Evolutionary conservation across 225 moss, liverwort and hornwort genomes (phyloP), one percentile per base, ranked within the genome.

Genomic region (Physcomitrellopsis africana): DNA sequence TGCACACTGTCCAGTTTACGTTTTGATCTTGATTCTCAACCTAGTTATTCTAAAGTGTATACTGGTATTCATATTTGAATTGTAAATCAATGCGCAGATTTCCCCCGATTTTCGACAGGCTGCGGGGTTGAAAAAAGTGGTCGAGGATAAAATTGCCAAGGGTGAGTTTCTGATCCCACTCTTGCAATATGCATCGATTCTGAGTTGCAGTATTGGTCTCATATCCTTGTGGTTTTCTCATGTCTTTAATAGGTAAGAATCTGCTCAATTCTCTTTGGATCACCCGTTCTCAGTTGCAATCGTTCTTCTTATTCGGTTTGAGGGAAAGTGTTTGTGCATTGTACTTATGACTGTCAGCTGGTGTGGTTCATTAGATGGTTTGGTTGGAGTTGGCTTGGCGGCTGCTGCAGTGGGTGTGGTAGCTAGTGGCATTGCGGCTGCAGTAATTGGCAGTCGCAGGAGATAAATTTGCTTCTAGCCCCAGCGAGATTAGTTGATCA

Each of bases 141-240:
- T 93, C 10, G 99, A 99, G 81, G 95, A 99, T 78, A 99, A 95
- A 80, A 99, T 99, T 72, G 93, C 99, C 17, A 95, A 99, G 75
- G 97, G 96, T 97, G 72, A 82, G 75, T 44, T 0, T 69, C 63
- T 11, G 58, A 52, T 9, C 75, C 46, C 37, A 9, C 42, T 77
- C 24, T 70, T 63, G 56, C 43, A 73, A 27, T n/a, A 24, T 56
- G 22, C 23, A 45, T 45, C 5, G 19, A 19, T 45, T 67, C 11
- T 77, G 42, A 72, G 16, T n/a, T 43, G 12, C 7, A 57, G 58
- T 23, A 10, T 11, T 57, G 11, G 8, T 77, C 27, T 22, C 10
- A 41, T 37, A 37, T 52, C 55, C 5, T 60, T 71, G 11, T 67
- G 11, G 10, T 1, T 24, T 43, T 19, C 23, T 3, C n/a, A 17